Base-by-base conservation (phyloP, 23 red algal species). In the Gracilaria domingensis region DNA sequence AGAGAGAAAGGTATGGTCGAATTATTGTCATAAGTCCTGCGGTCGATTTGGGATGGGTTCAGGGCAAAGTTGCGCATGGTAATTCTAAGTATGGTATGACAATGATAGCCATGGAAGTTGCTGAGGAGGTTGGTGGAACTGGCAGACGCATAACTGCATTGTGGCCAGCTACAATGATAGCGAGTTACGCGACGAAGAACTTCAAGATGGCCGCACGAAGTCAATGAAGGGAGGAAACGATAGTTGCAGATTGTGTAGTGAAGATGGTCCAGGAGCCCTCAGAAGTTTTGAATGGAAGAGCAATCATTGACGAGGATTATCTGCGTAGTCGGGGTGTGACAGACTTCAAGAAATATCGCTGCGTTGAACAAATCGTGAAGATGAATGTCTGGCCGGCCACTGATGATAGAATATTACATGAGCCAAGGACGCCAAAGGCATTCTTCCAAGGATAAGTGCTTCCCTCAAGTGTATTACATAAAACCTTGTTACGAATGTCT, bases 31-130 rank as follows among this genome's bases (percentile, higher is more conserved):
- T 99, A 94, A 92, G 91, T 51, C 97, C 97, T 50, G 94, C 97
- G 1, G 84, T 99, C 29, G 97, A 99, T 14, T 48, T 96, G n/a
- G 73, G 57, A 47, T 83, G 66, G 80, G 67, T 96, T 62, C 44
- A 24, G 21, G 94, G 97, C 37, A 99, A 96, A 81, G 94, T 93
- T 30, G 97, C 93, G 18, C 96, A 99, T 47, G 53, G 89, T 26
- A 96, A 96, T 38, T 95, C 90, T 44, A 99, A 96, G 88, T 99
- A 78, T 75, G 97, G 97, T 35, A 99, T 99, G 97, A 96, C 97
- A 54, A 96, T 99, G 82, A 79, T 99, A 16, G 97, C 94, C 18
- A 86, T 92, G 78, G 97, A 94, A 4, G 62, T 96, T 36, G 94
- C 82, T 8, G 73, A 84, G 44, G 97, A 99, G 76, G 54, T 99